Conservation (phyloP, 192 early-diverging fungal genomes). For the Backusella morwellensis region DNA sequence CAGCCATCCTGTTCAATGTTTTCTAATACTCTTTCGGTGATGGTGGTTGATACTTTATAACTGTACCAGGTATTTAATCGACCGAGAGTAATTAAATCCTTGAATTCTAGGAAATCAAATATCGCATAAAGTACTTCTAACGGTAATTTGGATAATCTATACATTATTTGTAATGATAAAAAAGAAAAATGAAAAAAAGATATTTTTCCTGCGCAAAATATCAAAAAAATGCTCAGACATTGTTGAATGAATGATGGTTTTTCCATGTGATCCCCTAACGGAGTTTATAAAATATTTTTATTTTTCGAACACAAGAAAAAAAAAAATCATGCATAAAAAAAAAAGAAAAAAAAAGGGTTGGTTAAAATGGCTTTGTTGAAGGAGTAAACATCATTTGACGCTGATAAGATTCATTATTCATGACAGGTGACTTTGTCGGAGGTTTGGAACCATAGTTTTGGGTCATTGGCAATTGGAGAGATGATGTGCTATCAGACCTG, state of each 20-base stretch:
- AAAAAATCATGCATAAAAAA: background rate
- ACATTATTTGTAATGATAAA: background rate
- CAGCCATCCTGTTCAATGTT: background rate
- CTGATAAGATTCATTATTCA: background rate
- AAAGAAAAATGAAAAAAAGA: background rate
- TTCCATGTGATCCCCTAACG: background rate
- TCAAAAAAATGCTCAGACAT: background rate
- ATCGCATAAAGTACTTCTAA: background rate
- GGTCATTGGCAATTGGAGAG: background rate
- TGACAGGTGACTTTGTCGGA: background rate
- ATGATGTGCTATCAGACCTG: background rate
- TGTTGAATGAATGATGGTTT: background rate
- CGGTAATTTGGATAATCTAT: conserved; percentile 1
- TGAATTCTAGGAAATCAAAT: background rate
- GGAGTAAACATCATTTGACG: background rate
- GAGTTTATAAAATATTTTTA: background rate
- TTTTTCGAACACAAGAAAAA: too few species aligned
- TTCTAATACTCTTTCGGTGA: background rate
- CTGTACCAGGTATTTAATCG: conserved; percentile 4
- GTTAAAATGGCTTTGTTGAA: background rate
- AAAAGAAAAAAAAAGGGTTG: background rate
- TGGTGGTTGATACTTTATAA: background rate
- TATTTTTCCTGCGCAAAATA: background rate
- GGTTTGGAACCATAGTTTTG: background rate
- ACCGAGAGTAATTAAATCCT: background rate